A percentile compares a stretch with the other conserved stretches of the same genome.
Conservation (phyloP, 2,329 filamentous ascomycete species). For the Tolypocladium pustulatum region DNA sequence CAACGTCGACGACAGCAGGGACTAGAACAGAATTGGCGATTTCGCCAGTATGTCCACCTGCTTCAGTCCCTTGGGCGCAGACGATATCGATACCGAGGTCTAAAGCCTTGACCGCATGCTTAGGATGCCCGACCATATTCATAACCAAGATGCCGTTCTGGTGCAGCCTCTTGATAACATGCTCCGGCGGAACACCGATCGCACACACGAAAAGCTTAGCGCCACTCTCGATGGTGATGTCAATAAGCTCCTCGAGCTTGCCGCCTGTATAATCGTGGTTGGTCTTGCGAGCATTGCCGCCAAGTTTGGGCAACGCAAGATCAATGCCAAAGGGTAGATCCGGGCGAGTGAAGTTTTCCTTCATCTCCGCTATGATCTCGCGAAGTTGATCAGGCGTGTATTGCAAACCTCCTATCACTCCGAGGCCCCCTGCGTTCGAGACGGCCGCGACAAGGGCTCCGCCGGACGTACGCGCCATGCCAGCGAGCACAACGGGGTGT, state of each 20-base stretch:
- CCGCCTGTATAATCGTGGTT: slow-evolving; percentile 95
- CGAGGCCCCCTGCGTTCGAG: slow-evolving; percentile 78
- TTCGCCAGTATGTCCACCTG: slow-evolving; percentile 85
- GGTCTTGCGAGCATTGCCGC: slow-evolving; percentile 72
- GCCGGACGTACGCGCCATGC: slow-evolving; percentile 82
- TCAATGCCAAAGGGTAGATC: slow-evolving; percentile 82
- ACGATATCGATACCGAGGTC: slow-evolving; percentile 81
- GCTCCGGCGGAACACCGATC: slow-evolving; percentile 71
- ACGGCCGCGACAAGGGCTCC: slow-evolving; percentile 77
- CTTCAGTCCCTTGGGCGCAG: slow-evolving; percentile 87
- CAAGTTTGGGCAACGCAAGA: slow-evolving; percentile 81
- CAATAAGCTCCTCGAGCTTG: slow-evolving; percentile 79
- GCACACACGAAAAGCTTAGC: slow-evolving; percentile 79
- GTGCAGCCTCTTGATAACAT: slow-evolving; percentile 68
- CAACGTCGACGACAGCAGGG: slow-evolving; percentile 78
- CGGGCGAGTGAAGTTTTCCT: slow-evolving; percentile 55
- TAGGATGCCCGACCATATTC: slow-evolving; percentile 96
- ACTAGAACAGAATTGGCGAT: slow-evolving; percentile 79
- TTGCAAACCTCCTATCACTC: slow-evolving; percentile 61
- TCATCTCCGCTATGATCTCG: slow-evolving; percentile 76
- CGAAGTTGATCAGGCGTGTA: slow-evolving; percentile 68
- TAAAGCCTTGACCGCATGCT: slow-evolving; percentile 82
- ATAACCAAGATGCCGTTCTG: slow-evolving; percentile 73
- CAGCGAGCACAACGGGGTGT: slow-evolving; percentile 84
- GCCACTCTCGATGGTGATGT: slow-evolving; percentile 76